Percentiles rank a stretch among this genome's conserved stretches.
phyloP scores from a whole-genome alignment of 257 asterid genomes.

The Nemophila menziesii region DNA sequence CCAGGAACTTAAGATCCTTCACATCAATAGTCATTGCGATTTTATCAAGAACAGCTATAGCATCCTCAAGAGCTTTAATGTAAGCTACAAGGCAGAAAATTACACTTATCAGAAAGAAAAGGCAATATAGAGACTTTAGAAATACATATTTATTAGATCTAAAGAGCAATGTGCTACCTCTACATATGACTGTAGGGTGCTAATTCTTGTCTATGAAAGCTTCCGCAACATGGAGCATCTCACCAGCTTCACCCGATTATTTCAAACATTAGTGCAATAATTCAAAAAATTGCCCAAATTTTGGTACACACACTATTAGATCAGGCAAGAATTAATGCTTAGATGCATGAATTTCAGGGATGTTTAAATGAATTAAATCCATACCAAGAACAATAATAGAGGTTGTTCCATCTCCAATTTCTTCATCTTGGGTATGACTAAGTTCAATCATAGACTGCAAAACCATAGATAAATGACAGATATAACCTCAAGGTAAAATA shows the following conservation, averaged over 20 bases:
- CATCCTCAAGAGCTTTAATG: conserved; percentile 86
- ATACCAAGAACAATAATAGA: conserved; percentile 94
- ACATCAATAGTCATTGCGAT: conserved; percentile 75
- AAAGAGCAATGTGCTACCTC: conserved; percentile 35
- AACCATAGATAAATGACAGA: conserved; percentile 8
- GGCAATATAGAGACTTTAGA: neutral
- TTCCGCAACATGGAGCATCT: conserved; percentile 99
- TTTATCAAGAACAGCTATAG: conserved; percentile 71
- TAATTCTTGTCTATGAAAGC: conserved; percentile 83
- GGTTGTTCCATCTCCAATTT: conserved; percentile 99
- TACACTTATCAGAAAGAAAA: conserved; percentile 14
- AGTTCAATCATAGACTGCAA: conserved; percentile 96
- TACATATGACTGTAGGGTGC: conserved; percentile 88
- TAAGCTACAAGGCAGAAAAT: conserved; percentile 45
- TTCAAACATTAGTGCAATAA: neutral
- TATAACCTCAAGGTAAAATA: neutral
- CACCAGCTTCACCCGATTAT: conserved; percentile 59
- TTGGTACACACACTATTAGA: no score
- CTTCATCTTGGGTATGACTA: conserved; percentile 98
- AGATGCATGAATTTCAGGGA: neutral
- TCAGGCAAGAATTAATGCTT: no score
- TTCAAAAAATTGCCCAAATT: no score
- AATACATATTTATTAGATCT: neutral
- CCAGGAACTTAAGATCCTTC: conserved; percentile 70
- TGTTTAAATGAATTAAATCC: conserved; percentile 3